Base-by-base conservation (phyloP, 2,329 filamentous ascomycete genomes). In the Dothistroma septosporum region DNA sequence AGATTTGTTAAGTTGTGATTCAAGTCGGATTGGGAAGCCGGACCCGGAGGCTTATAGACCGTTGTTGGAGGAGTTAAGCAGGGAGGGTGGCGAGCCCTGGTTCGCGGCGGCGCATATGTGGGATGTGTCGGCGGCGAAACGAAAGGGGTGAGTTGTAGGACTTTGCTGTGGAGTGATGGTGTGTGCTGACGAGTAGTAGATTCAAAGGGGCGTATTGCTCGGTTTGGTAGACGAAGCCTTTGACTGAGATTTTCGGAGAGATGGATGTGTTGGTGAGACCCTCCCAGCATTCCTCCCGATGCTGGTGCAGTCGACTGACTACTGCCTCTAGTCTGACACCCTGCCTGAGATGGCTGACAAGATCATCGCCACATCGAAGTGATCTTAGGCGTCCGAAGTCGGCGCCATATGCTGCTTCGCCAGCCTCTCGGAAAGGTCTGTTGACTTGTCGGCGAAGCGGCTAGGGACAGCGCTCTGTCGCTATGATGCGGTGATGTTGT, bases 71-170 rank as follows among this genome's bases (percentile, higher is more conserved):
- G 70, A 69, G 49, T 76, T 84, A 21, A 62, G 55, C 0, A 72
- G 58, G 8, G 64, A 77, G 35, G 64, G 70, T 9, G 49, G 46
- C 11, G 35, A 54, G 19, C 76, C 76, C 37, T 85, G 82, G 82
- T 85, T 84, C 68, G 55, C 59, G 9, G 82, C 83, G 0, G 83
- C 81, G 28, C 83, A 85, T 71, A 80, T 80, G 75, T 85, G 82
- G 83, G 82, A 85, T 31, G 58, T 52, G 24, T 55, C 49, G 16
- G 58, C 57, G 24, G 24, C 54, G 24, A 53, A 53, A 28, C 14
- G 50, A 28, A 53, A 28, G 4, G 50, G 50, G 50, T 50, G 47
- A 28, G 47, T 31, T 4, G 11, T 31, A 3, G 12, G 28, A 28
- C 19, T 31, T 3, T 22, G 21, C 9, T 16, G 46, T 44, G 41